These are phyloP conservation scores for Tuber magnatum DNA, from an alignment of 495 filamentous ascomycete genomes.

Conservation along the genomic window DNA sequence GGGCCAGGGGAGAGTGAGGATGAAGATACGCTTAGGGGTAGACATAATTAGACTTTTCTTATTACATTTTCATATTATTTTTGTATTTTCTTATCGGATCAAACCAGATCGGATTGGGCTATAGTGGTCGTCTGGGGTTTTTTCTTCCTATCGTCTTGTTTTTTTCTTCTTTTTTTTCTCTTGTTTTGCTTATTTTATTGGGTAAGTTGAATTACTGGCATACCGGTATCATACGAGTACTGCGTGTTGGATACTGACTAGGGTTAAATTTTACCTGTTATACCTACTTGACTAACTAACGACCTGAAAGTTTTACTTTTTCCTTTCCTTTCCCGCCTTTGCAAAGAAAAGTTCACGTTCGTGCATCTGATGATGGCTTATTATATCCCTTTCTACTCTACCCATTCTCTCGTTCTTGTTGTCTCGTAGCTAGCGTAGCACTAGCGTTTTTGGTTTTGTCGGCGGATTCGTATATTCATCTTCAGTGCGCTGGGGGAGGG, in stretches of 20 bases:
- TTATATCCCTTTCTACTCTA: not conserved
- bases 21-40: constrained; percentile 42
- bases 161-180: too few relatives aligned
- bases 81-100: not conserved
- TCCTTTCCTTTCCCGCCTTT: not conserved
- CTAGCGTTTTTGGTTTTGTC: not conserved
- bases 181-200: not conserved
- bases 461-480: not conserved
- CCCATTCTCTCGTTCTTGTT: not conserved
- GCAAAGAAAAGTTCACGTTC: not conserved
- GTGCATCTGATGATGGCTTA: not conserved
- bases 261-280: not conserved
- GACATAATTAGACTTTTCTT: constrained; percentile 24
- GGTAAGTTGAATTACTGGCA: not conserved
- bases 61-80: not conserved
- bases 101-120: not conserved
- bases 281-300: not conserved
- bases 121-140: not conserved
- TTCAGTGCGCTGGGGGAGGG: not conserved
- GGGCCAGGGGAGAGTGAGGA: constrained; percentile 42
- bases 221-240: too few relatives aligned
- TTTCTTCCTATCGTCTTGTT: not conserved
- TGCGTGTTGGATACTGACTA: not conserved
- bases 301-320: not conserved
- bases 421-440: not conserved